A percentile compares a stretch with the other conserved stretches of the same genome.
phyloP scores from a whole-genome alignment of 2,329 filamentous ascomycete species.

The Venturia effusa region DNA sequence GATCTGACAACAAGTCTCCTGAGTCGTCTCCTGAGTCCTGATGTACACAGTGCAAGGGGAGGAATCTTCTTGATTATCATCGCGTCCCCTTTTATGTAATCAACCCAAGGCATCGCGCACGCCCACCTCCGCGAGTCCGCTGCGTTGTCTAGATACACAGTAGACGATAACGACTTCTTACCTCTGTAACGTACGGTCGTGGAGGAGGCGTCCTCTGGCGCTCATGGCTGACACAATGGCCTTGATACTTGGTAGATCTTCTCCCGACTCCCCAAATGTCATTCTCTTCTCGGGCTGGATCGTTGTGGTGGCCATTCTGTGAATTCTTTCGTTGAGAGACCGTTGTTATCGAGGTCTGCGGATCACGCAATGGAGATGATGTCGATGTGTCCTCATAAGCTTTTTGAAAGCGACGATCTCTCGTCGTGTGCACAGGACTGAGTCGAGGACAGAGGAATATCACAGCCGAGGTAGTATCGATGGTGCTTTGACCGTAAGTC shows the following conservation, averaged over 20 bases:
- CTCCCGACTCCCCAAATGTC: neutral
- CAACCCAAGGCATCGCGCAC: too few species aligned
- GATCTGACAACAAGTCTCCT: neutral
- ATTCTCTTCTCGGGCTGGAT: neutral
- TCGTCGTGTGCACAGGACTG: neutral
- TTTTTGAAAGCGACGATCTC: neutral
- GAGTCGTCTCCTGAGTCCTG: too few species aligned
- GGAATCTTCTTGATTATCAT: neutral
- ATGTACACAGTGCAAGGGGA: too few species aligned
- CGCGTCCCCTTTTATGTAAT: neutral
- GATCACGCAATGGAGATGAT: neutral
- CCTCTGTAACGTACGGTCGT: neutral
- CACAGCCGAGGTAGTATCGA: too few species aligned
- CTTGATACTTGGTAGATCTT: neutral
- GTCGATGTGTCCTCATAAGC: neutral
- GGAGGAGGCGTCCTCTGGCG: neutral
- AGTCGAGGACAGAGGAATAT: too few species aligned
- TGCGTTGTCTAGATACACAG: neutral
- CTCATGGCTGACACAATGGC: neutral
- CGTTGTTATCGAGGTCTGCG: neutral
- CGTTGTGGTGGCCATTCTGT: neutral
- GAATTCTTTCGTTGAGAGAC: too few species aligned
- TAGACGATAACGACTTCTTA: neutral
- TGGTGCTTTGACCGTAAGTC: neutral
- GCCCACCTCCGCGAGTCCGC: too few species aligned